Conservation (phyloP, 2,329 filamentous ascomycete species). For the Pseudogymnoascus sp. region DNA sequence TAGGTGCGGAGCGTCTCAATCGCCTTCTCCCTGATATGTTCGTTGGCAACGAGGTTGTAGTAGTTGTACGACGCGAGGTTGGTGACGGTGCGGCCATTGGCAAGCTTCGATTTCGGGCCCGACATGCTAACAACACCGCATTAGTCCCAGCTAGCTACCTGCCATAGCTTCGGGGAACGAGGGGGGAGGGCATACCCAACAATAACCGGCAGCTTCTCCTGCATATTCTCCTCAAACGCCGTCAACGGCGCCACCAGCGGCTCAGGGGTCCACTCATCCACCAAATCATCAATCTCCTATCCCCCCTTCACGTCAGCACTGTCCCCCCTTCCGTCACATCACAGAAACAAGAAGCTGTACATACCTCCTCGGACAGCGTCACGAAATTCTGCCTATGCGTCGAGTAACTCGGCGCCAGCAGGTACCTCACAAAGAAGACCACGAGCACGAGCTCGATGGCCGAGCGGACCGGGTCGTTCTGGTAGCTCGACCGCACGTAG, state of each 20-base stretch:
- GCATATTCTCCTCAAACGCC: slow-evolving; percentile 67
- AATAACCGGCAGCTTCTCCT: slow-evolving; percentile 79
- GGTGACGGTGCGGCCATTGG: slow-evolving; percentile 79
- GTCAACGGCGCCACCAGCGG: slow-evolving; percentile 72
- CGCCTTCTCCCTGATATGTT: slow-evolving; percentile 87
- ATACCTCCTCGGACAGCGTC: slow-evolving; percentile 70
- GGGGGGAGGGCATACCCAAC: slow-evolving; percentile 57
- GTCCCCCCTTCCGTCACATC: too few species aligned
- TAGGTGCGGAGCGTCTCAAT: slow-evolving; percentile 91
- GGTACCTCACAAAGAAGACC: slow-evolving; percentile 89
- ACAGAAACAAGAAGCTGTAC: slow-evolving; percentile 9
- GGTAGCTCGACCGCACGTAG: slow-evolving; percentile 95
- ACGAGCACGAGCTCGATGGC: slow-evolving; percentile 90
- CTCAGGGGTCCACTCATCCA: slow-evolving; percentile 94
- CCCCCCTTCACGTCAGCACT: neutral
- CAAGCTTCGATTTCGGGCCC: slow-evolving; percentile 80
- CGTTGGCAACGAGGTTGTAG: slow-evolving; percentile 93
- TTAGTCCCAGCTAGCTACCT: neutral
- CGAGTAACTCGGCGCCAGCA: slow-evolving; percentile 85
- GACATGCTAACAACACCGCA: slow-evolving; percentile 53
- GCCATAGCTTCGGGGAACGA: neutral
- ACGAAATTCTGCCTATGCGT: slow-evolving; percentile 86
- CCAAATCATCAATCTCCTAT: slow-evolving; percentile 87
- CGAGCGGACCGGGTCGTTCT: slow-evolving; percentile 90
- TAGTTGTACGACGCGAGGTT: slow-evolving; percentile 96